Evolutionary conservation across 2,329 filamentous ascomycete species (phyloP).

Genomic region (Xylariaceae sp.): DNA sequence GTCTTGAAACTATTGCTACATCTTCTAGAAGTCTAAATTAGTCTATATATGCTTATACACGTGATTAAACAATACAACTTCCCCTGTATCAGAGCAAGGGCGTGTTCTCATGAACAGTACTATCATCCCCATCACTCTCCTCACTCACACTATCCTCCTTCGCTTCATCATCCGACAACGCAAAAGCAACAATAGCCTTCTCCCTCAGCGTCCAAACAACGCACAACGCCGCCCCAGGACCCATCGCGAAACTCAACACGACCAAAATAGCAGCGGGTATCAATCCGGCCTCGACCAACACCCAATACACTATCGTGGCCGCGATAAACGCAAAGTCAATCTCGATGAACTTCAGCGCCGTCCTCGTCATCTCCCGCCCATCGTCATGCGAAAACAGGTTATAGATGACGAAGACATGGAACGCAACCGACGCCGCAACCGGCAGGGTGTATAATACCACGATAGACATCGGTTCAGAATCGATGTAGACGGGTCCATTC

Average conservation of each 20-base stretch:
- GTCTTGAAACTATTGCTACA: too few species aligned
- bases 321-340: constrained; percentile 46
- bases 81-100: constrained; percentile 6
- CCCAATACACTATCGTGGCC: constrained; percentile 52
- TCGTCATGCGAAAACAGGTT: constrained; percentile 42
- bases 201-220: constrained; percentile 23
- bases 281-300: constrained; percentile 51
- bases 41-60: too few species aligned
- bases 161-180: neutral
- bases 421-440: constrained; percentile 40
- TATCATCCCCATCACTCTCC: constrained; percentile 16
- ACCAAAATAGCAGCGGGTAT: constrained; percentile 29
- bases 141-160: constrained; percentile 1
- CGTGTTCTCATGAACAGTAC: constrained; percentile 19
- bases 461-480: constrained; percentile 39
- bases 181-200: constrained; percentile 15
- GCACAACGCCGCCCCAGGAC: constrained; percentile 38
- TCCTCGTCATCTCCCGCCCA: constrained; percentile 48
- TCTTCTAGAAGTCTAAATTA: too few species aligned
- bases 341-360: constrained; percentile 44
- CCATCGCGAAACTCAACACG: constrained; percentile 28
- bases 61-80: too few species aligned
- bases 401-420: constrained; percentile 44
- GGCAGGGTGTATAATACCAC: constrained; percentile 46
- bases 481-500: constrained; percentile 40